Percentiles rank a stretch among this genome's conserved stretches.
Evolutionary conservation across 345 rosid species (phyloP).

Genomic region (Cardamine resedifolia): DNA sequence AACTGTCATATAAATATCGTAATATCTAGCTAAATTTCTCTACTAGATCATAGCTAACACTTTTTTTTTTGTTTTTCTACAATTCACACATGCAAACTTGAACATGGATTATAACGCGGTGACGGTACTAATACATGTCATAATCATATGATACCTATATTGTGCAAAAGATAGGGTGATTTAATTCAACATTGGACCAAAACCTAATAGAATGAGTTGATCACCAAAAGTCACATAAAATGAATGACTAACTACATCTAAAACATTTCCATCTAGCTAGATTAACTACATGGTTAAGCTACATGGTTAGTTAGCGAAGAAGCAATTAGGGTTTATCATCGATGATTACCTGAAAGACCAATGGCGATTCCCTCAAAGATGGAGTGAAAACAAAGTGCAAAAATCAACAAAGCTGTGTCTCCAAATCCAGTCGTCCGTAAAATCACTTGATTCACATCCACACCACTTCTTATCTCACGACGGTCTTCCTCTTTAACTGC

Average conservation of each 20-base stretch:
- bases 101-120: neutral
- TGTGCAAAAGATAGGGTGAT: neutral
- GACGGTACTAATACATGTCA: neutral
- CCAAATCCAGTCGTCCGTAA: slow-evolving; percentile 51
- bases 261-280: neutral
- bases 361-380: slow-evolving; percentile 88
- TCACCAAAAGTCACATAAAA: neutral
- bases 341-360: slow-evolving; percentile 67
- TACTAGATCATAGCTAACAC: neutral
- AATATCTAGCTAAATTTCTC: neutral
- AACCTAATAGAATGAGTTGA: neutral
- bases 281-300: too few species aligned
- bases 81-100: neutral
- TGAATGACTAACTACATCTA: neutral
- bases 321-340: neutral
- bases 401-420: slow-evolving; percentile 69
- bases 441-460: slow-evolving; percentile 41
- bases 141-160: neutral
- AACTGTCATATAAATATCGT: neutral
- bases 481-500: slow-evolving; percentile 23
- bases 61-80: neutral
- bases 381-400: slow-evolving; percentile 80
- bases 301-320: neutral
- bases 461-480: slow-evolving; percentile 17
- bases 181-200: neutral